phyloP scores from a whole-genome alignment of 2,329 filamentous ascomycete genomes.

The Rhynchosporium secalis region DNA sequence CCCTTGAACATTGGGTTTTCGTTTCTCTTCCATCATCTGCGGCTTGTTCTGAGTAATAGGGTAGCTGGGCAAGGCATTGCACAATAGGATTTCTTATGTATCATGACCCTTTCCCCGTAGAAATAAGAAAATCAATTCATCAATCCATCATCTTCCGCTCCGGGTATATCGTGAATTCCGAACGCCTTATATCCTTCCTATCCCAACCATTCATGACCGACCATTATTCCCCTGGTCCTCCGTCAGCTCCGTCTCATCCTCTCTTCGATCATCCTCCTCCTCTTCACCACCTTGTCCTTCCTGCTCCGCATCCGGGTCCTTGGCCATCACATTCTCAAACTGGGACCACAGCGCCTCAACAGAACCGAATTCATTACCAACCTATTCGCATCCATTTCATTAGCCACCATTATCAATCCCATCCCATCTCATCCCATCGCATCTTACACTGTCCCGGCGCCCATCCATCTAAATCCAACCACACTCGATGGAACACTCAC shows the following conservation, averaged over 20 bases:
- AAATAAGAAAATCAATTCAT: constrained; percentile 46
- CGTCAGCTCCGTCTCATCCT: constrained; percentile 28
- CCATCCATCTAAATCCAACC: neutral
- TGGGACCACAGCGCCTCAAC: constrained; percentile 97
- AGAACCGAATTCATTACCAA: constrained; percentile 95
- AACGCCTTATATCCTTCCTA: constrained; percentile 25
- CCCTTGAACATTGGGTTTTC: constrained; percentile 18
- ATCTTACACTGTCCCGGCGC: neutral
- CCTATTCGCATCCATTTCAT: constrained; percentile 46
- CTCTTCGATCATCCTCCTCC: constrained; percentile 23
- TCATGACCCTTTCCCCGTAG: constrained; percentile 36
- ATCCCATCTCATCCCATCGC: neutral
- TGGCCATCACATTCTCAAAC: constrained; percentile 94
- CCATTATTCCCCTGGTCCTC: constrained; percentile 16
- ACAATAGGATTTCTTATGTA: constrained; percentile 38
- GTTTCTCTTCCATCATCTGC: constrained; percentile 25
- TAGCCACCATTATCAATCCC: neutral
- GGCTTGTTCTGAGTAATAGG: constrained; percentile 34
- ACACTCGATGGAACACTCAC: constrained; percentile 49
- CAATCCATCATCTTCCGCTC: constrained; percentile 19
- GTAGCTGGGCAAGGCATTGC: constrained; percentile 28
- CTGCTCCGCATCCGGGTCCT: constrained; percentile 50
- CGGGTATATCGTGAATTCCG: constrained; percentile 34
- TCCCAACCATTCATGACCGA: constrained; percentile 8
- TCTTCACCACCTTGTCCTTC: constrained; percentile 38